Evolutionary conservation across 768 basidiomycete species (phyloP).

Genomic region (Rhizopogon vulgaris): DNA sequence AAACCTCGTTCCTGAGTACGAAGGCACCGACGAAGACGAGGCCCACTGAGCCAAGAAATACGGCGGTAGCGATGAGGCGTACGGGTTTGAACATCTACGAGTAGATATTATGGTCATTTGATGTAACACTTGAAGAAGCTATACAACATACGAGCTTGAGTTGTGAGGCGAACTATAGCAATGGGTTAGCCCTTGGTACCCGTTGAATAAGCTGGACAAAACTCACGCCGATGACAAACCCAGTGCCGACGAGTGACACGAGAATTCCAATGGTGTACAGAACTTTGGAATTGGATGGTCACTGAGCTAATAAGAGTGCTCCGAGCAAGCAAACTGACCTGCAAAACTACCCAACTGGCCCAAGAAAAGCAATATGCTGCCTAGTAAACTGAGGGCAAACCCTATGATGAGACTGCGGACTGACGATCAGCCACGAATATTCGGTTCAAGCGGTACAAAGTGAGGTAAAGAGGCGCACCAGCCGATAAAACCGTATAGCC

Average conservation of each 20-base stretch:
- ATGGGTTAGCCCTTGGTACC: slow-evolving; percentile 2
- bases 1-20: slow-evolving; percentile 59
- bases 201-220: not conserved
- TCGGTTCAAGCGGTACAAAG: not conserved
- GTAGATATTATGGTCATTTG: not conserved
- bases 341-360: slow-evolving; percentile 67
- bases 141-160: slow-evolving; percentile 58
- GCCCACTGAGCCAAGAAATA: slow-evolving; percentile 73
- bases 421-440: not conserved
- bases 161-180: slow-evolving; percentile 65
- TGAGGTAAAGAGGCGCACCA: slow-evolving; percentile 47
- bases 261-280: slow-evolving; percentile 80
- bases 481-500: slow-evolving; percentile 80
- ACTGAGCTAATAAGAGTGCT: not conserved
- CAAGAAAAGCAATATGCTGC: slow-evolving; percentile 70
- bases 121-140: not conserved
- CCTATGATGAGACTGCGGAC: slow-evolving; percentile 60
- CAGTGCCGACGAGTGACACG: slow-evolving; percentile 79
- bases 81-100: slow-evolving; percentile 92
- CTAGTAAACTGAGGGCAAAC: slow-evolving; percentile 76
- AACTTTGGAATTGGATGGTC: slow-evolving; percentile 36
- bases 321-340: slow-evolving; percentile 38
- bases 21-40: slow-evolving; percentile 87
- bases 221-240: slow-evolving; percentile 85
- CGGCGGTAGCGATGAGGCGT: slow-evolving; percentile 72